Conservation (phyloP, 441 rosid species). For the Sinapis alba region DNA sequence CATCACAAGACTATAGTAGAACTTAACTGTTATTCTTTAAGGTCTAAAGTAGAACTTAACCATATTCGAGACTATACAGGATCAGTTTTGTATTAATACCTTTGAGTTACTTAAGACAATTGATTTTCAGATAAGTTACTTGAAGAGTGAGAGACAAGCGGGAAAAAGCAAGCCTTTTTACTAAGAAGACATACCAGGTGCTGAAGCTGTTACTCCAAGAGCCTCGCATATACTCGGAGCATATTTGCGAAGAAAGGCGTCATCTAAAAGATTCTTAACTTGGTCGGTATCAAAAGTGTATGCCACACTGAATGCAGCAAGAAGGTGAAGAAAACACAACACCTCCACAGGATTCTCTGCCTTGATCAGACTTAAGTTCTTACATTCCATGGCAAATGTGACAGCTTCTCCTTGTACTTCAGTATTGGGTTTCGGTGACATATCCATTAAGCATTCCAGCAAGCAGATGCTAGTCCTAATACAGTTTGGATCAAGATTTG, state of each 20-base stretch:
- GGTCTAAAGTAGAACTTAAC: background rate
- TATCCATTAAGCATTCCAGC: constrained; percentile 41
- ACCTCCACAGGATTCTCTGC: constrained; percentile 41
- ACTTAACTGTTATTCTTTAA: background rate
- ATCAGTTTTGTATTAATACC: background rate
- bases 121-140: constrained; percentile 2
- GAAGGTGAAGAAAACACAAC: constrained; percentile 45
- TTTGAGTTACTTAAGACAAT: constrained; percentile 1
- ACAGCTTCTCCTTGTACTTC: constrained; percentile 45
- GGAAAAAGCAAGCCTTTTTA: background rate
- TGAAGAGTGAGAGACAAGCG: background rate
- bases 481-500: constrained; percentile 31
- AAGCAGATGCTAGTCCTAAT: constrained; percentile 44
- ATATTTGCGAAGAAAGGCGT: constrained; percentile 31
- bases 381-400: constrained; percentile 45
- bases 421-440: constrained; percentile 33
- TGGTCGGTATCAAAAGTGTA: constrained; percentile 37
- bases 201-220: constrained; percentile 37
- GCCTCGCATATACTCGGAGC: constrained; percentile 33
- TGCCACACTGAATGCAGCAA: constrained; percentile 48
- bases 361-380: constrained; percentile 33
- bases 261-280: constrained; percentile 34
- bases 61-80: background rate
- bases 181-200: constrained; percentile 36
- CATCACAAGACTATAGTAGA: background rate